Evolutionary conservation across 108 stramenopile species (phyloP), one percentile per base, ranked within the genome.

Genomic region (Conticribra weissflogii): DNA sequence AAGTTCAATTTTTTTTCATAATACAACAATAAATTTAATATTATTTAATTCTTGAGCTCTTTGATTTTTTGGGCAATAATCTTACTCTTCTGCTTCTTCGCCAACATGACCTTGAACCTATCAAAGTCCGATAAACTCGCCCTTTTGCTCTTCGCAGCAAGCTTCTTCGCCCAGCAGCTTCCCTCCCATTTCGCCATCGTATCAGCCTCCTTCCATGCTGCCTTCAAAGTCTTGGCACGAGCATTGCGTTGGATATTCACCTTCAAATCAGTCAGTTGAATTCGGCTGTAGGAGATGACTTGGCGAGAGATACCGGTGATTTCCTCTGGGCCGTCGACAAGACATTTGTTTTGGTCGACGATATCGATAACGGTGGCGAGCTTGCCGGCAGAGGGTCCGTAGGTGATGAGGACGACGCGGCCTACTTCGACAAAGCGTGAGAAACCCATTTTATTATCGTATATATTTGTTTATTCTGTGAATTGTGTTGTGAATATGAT

Each of bases 61-160:
- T 82, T 81, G 78, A 98, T 83, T 82, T 96, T 94, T 76, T 91
- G 86, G 67, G 85, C 86, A 68, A 98, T 92, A 56, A 95, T 91
- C 67, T 81, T 85, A 68, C 80, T 75, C 90, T 93, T 95, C 76
- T 96, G 92, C 88, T 98, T 95, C 79, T 88, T 86, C 41, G 96
- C 97, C 67, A 97, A 88, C 93, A 96, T 95, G 25, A 96, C 95
- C 95, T 98, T 97, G 90, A 99, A 99, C 74, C 99, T 88, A 69
- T 97, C 97, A 78, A 98, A 98, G 81, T 99, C 99, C 27, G 63
- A 81, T 45, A 98, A 81, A 49, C 46, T 58, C 30, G 89, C 88
- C 67, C 97, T 88, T 78, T 79, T 92, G 70, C 81, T 86, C 94
- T 96, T 96, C 50, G 85, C 62, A 1, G 78, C 84, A 54, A 97